Conservation (phyloP, 768 basidiomycete genomes). For the Porpolomopsis calyptriformis region DNA sequence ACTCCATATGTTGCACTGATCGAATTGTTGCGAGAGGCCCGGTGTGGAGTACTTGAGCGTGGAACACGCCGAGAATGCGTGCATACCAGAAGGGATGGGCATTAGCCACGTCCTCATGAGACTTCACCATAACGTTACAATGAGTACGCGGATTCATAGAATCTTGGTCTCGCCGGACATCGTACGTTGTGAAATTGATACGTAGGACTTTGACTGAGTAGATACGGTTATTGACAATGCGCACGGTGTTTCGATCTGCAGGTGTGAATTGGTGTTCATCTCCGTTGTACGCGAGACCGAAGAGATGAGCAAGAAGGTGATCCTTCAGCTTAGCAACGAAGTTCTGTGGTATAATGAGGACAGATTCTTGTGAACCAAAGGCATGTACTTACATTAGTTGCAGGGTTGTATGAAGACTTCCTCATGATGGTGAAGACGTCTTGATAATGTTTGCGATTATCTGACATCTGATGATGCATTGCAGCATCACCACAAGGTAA, state of each 20-base stretch:
- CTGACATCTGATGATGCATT: slow-evolving; percentile 17
- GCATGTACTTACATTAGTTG: background rate
- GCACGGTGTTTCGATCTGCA: slow-evolving; percentile 9
- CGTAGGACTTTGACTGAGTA: slow-evolving; percentile 23
- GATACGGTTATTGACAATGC: slow-evolving; percentile 16
- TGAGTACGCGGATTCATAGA: slow-evolving; percentile 24
- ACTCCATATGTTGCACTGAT: slow-evolving; percentile 12
- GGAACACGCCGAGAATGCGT: slow-evolving; percentile 7
- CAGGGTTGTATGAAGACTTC: background rate
- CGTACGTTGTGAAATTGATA: slow-evolving; percentile 33
- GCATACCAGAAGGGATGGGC: slow-evolving; percentile 18
- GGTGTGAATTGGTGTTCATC: slow-evolving; percentile 12
- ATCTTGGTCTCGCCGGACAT: slow-evolving; percentile 28
- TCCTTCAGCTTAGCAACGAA: slow-evolving; percentile 20
- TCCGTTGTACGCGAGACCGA: slow-evolving; percentile 8
- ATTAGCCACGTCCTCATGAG: slow-evolving; percentile 13
- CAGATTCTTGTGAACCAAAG: background rate
- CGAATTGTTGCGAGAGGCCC: slow-evolving; percentile 8
- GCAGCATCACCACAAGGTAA: background rate
- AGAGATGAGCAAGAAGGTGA: slow-evolving; percentile 20
- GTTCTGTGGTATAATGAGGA: slow-evolving; percentile 10
- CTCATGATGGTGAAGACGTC: background rate
- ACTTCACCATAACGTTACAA: slow-evolving; percentile 25
- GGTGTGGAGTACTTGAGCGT: slow-evolving; percentile 5
- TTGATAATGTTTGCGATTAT: background rate